These are phyloP conservation scores for Suillus americanus DNA, from an alignment of 768 basidiomycete genomes.

Conservation along the genomic window DNA sequence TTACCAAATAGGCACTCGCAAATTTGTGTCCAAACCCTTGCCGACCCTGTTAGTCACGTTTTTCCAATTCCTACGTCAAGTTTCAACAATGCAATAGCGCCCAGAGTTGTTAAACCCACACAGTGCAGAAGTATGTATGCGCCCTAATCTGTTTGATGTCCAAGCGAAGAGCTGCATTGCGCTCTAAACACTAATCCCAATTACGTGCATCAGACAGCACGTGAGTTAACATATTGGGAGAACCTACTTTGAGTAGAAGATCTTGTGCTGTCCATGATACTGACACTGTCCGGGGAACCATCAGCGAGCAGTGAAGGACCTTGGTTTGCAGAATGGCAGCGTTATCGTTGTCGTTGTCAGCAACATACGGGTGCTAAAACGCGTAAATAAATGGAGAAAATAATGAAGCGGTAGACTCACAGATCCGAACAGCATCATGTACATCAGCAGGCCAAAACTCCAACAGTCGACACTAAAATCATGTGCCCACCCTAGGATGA, in stretches of 20 bases:
- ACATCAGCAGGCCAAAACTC: constrained; percentile 55
- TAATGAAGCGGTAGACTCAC: constrained; percentile 32
- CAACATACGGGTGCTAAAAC: constrained; percentile 42
- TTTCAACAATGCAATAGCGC: not conserved
- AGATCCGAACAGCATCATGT: constrained; percentile 48
- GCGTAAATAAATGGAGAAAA: constrained; percentile 2
- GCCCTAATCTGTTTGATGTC: constrained; percentile 40
- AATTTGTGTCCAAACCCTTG: constrained; percentile 1
- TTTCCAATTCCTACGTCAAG: constrained; percentile 39
- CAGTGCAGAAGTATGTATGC: constrained; percentile 48
- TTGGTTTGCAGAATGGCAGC: constrained; percentile 31
- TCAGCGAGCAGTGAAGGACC: constrained; percentile 34
- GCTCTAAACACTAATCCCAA: constrained; percentile 50
- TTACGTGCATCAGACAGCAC: not conserved
- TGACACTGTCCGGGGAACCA: constrained; percentile 21
- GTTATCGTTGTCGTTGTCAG: constrained; percentile 18
- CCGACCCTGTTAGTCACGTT: constrained; percentile 21
- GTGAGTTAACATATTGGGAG: not conserved
- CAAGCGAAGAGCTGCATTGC: constrained; percentile 50
- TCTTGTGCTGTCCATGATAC: constrained; percentile 36
- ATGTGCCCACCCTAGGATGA: constrained; percentile 54
- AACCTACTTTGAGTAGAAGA: constrained; percentile 46
- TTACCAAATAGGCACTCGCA: not conserved
- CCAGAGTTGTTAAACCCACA: constrained; percentile 37
- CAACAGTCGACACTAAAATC: constrained; percentile 56